Base-by-base conservation (phyloP, 2,329 filamentous ascomycete species). In the Penicillium italicum region DNA sequence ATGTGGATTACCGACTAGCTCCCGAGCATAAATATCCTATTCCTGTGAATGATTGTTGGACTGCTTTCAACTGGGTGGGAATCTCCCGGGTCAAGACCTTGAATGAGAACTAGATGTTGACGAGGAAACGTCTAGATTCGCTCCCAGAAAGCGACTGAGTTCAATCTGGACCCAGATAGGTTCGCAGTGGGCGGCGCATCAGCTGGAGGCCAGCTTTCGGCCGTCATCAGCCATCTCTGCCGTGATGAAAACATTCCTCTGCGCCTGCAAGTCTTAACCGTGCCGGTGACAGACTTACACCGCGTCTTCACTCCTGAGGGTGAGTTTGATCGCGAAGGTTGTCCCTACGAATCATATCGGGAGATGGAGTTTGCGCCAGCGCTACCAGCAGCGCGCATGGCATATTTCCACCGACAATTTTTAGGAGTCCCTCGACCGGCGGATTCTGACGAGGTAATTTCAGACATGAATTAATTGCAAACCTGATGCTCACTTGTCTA, bases 1-100 rank as follows among this genome's bases (percentile, higher is more conserved):
- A 78, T 57, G 72, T 78, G 24, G 75, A 77, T 55, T 78, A 78
- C 53, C 70, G 74, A 30, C 64, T 76, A 36, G 71, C 74, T 2
- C 74, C 74, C 7, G 74, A 77, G 58, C 52, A 73, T 57, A 68
- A 59, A 20, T 76, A 70, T 57, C 74, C 75, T 0, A 69, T 71
- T 33, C 66, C 72, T 0, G 62, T 76, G 18, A 66, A 76, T 11
- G 74, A 77, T 61, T 72, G 73, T 57, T 76, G 72, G 72, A 44
- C 63, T 1, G 74, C 73, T 9, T 71, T 76, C 40, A 70, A 74
- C 33, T 76, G 73, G 74, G 71, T 74, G 54, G 48, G 65, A 58
- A 33, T 9, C 6, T 7, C 14, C 16, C 10, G 0, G 14, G 20
- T 10, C 5, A 50, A 11, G 7, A 42, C 10, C 9, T 16, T 30